Percentiles rank a stretch among this genome's conserved stretches.
These are phyloP conservation scores for Ascochyta koolunga DNA, from an alignment of 2,329 filamentous ascomycete species.

Conservation along the genomic window DNA sequence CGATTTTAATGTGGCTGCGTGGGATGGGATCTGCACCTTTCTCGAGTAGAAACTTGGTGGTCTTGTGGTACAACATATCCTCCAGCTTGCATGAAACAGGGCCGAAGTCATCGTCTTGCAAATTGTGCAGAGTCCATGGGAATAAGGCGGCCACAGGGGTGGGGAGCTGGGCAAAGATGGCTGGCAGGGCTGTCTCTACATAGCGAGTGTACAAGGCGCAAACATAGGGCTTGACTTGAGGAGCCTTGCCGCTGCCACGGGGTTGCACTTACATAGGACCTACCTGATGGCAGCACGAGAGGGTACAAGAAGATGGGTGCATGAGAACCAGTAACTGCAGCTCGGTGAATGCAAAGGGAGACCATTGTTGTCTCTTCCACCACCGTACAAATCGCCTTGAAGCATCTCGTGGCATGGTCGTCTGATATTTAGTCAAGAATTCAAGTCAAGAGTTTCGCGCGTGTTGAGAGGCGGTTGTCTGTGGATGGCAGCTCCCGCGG, in stretches of 20 bases:
- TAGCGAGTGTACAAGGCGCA: background rate
- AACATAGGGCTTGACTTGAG: background rate
- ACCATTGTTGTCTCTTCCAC: background rate
- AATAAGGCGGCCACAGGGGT: background rate
- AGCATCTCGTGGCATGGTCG: background rate
- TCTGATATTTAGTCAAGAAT: too few relatives aligned
- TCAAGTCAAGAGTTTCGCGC: too few relatives aligned
- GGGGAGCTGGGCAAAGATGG: background rate
- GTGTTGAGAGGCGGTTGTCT: too few relatives aligned
- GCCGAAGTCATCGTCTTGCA: background rate
- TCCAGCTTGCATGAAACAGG: too few relatives aligned
- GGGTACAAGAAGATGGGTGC: background rate
- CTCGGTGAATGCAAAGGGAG: conserved; percentile 6
- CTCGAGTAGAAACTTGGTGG: too few relatives aligned
- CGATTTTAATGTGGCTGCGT: too few relatives aligned
- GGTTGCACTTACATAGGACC: conserved; percentile 2
- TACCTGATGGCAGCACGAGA: background rate
- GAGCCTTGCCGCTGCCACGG: background rate
- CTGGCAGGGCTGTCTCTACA: background rate
- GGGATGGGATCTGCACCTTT: too few relatives aligned
- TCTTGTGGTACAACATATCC: too few relatives aligned
- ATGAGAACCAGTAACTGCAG: conserved; percentile 14
- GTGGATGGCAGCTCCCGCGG: too few relatives aligned
- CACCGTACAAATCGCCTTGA: background rate
- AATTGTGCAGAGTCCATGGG: background rate